These are phyloP conservation scores for Eragrostis nindensis DNA, from an alignment of 176 grass and related monocot species.

Conservation along the genomic window DNA sequence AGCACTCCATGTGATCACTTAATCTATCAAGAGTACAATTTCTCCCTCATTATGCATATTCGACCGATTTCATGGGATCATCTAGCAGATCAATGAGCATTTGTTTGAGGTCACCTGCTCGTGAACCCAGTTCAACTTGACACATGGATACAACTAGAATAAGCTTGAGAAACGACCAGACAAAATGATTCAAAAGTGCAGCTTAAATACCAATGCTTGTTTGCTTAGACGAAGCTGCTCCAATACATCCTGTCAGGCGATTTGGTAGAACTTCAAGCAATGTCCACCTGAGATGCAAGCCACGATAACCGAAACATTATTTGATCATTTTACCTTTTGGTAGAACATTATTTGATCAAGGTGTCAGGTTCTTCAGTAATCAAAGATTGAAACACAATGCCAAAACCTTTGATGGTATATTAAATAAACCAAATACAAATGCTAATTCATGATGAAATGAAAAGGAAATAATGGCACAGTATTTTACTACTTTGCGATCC, in stretches of 20 bases:
- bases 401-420: background rate
- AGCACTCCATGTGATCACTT: slow-evolving; percentile 69
- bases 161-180: slow-evolving; percentile 8
- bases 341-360: slow-evolving; percentile 13
- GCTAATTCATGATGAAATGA: background rate
- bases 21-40: slow-evolving; percentile 71
- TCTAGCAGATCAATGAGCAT: slow-evolving; percentile 96
- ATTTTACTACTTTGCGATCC: background rate
- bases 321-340: background rate
- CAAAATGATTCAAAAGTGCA: slow-evolving; percentile 31
- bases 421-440: slow-evolving; percentile 15
- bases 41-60: slow-evolving; percentile 97
- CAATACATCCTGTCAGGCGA: slow-evolving; percentile 88
- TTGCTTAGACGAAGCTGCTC: slow-evolving; percentile 98
- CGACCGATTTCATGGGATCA: slow-evolving; percentile 93
- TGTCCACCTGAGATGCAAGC: slow-evolving; percentile 62
- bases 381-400: slow-evolving; percentile 5
- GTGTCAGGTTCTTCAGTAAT: background rate
- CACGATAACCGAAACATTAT: slow-evolving; percentile 2
- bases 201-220: slow-evolving; percentile 73
- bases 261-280: slow-evolving; percentile 99
- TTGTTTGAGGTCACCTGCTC: slow-evolving; percentile 94
- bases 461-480: slow-evolving; percentile 7
- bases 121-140: slow-evolving; percentile 92
- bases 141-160: slow-evolving; percentile 40